phyloP scores from a whole-genome alignment of 192 early-diverging fungal species.

The Borealophlyctis nickersoniae region DNA sequence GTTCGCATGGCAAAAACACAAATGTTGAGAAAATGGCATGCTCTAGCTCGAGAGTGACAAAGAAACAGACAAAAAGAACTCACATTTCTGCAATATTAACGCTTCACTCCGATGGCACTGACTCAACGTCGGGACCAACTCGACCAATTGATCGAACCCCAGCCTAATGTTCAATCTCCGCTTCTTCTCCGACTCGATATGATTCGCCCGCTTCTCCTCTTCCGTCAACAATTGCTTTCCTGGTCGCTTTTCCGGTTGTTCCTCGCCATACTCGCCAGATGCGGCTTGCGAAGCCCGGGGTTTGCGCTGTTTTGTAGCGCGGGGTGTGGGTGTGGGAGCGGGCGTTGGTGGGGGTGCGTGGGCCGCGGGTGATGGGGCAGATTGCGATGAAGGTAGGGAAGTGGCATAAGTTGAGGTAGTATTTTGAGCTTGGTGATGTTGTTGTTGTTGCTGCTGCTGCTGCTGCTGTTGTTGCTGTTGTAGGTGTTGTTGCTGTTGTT shows the following conservation, averaged over 20 bases:
- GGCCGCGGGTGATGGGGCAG: no score
- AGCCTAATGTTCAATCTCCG: constrained; percentile 85
- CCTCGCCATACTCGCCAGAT: no score
- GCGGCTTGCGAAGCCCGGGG: no score
- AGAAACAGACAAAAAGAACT: background rate
- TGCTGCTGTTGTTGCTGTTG: no score
- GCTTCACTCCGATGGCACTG: constrained; percentile 81
- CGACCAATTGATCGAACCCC: constrained; percentile 87
- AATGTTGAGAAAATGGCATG: background rate
- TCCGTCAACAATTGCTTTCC: constrained; percentile 62
- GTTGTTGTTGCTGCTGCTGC: no score
- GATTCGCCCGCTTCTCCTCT: constrained; percentile 90
- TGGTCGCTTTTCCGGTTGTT: background rate
- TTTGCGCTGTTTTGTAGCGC: no score
- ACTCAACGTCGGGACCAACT: constrained; percentile 79
- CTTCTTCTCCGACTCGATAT: constrained; percentile 93
- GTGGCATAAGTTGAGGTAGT: no score
- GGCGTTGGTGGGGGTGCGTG: no score
- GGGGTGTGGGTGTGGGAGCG: no score
- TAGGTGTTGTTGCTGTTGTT: no score
- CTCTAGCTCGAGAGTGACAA: background rate
- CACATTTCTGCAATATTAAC: constrained; percentile 70
- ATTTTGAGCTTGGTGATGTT: no score
- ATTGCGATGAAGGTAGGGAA: no score
- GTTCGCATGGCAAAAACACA: background rate